These are phyloP conservation scores for Talaromyces verruculosus DNA, from an alignment of 2,329 filamentous ascomycete species.

Conservation along the genomic window DNA sequence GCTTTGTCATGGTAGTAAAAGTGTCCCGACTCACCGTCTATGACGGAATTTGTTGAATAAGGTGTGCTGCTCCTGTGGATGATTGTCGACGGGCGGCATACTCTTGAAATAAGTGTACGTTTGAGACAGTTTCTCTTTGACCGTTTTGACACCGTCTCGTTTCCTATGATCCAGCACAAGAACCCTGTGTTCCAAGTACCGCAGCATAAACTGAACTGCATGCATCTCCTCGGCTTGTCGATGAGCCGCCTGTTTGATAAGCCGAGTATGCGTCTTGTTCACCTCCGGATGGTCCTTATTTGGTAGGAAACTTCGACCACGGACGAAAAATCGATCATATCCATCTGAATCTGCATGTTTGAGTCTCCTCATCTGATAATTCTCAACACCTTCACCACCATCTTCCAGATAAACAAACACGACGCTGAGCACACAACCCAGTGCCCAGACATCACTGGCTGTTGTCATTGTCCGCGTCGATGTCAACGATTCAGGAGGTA, in stretches of 20 bases:
- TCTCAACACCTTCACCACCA: constrained; percentile 31
- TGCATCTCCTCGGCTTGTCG: constrained; percentile 26
- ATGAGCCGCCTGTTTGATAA: constrained; percentile 19
- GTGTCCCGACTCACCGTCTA: not conserved
- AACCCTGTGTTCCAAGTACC: constrained; percentile 30
- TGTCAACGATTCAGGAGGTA: constrained; percentile 37
- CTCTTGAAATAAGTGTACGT: constrained; percentile 19
- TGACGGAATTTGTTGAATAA: not conserved
- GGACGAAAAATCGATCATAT: constrained; percentile 21
- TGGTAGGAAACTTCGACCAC: constrained; percentile 6
- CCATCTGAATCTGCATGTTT: constrained; percentile 27
- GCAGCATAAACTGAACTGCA: constrained; percentile 29
- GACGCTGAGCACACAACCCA: constrained; percentile 44
- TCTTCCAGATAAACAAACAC: constrained; percentile 40
- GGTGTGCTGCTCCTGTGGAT: not conserved
- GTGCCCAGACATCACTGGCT: constrained; percentile 44
- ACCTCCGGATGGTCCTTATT: constrained; percentile 17
- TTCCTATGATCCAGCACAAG: constrained; percentile 28
- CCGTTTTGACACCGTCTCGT: constrained; percentile 24
- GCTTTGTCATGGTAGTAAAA: not conserved
- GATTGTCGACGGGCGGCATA: constrained; percentile 1
- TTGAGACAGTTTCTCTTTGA: constrained; percentile 26
- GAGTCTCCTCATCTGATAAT: constrained; percentile 25
- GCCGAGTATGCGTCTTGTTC: constrained; percentile 7
- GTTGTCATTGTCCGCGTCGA: constrained; percentile 33